Evolutionary conservation across 2,329 filamentous ascomycete genomes (phyloP).

Genomic region (Sporothrix variecibatus): DNA sequence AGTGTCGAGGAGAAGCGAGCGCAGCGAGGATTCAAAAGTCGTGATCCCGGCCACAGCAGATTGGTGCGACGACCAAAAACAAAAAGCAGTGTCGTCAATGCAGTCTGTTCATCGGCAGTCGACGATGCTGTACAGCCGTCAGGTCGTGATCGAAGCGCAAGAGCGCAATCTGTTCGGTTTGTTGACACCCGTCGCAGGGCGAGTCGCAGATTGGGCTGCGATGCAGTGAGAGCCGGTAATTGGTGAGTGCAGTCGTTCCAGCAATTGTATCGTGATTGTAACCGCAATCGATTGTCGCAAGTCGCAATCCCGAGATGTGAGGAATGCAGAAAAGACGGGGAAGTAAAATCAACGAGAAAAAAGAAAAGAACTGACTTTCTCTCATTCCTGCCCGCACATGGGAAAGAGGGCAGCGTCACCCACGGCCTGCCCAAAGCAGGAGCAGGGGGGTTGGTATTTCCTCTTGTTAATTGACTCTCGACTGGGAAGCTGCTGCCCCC

Average conservation of each 20-base stretch:
- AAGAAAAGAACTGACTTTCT: background rate
- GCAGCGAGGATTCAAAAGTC: background rate
- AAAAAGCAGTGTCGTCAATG: background rate
- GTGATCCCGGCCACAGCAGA: background rate
- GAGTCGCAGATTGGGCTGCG: background rate
- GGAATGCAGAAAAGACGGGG: background rate
- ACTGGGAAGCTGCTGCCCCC: background rate
- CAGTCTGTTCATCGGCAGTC: no score
- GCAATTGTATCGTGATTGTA: background rate
- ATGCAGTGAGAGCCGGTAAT: background rate
- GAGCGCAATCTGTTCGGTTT: background rate
- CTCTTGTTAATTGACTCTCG: background rate
- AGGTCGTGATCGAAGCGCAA: background rate
- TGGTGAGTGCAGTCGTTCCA: background rate
- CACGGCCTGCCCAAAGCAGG: background rate
- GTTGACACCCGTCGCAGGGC: background rate
- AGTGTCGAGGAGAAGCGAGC: background rate
- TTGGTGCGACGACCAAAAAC: background rate
- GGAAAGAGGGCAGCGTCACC: no score
- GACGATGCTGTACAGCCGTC: background rate
- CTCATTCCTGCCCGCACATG: background rate
- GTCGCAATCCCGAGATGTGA: background rate
- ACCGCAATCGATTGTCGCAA: background rate
- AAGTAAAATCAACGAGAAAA: background rate
- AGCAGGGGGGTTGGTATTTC: background rate